phyloP scores from a whole-genome alignment of 305 asterid genomes.

The Euphrasia arctica region DNA sequence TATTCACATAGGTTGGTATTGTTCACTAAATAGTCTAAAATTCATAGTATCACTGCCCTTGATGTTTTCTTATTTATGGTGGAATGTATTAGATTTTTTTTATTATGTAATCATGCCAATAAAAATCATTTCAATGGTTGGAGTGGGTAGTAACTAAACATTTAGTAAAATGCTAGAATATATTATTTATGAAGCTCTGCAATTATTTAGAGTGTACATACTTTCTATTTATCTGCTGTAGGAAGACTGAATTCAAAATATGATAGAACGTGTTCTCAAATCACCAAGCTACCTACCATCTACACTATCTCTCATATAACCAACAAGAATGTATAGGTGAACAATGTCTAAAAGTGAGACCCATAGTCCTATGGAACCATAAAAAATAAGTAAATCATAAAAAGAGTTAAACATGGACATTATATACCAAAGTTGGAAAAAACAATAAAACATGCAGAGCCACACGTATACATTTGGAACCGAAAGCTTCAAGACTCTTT shows the following conservation, averaged over 20 bases:
- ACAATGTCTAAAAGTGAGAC: constrained; percentile 23
- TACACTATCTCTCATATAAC: background rate
- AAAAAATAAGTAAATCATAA: constrained; percentile 2
- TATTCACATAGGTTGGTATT: constrained; percentile 7
- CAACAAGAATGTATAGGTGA: constrained; percentile 11
- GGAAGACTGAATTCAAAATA: constrained; percentile 16
- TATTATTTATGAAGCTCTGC: background rate
- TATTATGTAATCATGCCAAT: constrained; percentile 1
- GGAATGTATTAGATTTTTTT: background rate
- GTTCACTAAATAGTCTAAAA: background rate
- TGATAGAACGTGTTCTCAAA: constrained; percentile 9
- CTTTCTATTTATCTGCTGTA: background rate
- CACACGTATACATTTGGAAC: constrained; percentile 95
- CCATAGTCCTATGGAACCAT: constrained; percentile 25
- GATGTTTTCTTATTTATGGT: constrained; percentile 12
- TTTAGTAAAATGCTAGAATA: background rate
- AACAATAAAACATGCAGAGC: constrained; percentile 99
- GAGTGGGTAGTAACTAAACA: constrained; percentile 4
- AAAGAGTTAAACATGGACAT: constrained; percentile 14
- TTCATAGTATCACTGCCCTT: constrained; percentile 9
- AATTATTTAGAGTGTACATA: constrained; percentile 4
- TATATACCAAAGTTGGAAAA: constrained; percentile 90
- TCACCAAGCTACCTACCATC: constrained; percentile 9
- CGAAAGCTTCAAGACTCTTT: constrained; percentile 97
- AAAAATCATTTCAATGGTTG: background rate